Percentiles rank a stretch among this genome's conserved stretches.
phyloP scores from a whole-genome alignment of 2,329 filamentous ascomycete species.

The Achaetomium macrosporum region DNA sequence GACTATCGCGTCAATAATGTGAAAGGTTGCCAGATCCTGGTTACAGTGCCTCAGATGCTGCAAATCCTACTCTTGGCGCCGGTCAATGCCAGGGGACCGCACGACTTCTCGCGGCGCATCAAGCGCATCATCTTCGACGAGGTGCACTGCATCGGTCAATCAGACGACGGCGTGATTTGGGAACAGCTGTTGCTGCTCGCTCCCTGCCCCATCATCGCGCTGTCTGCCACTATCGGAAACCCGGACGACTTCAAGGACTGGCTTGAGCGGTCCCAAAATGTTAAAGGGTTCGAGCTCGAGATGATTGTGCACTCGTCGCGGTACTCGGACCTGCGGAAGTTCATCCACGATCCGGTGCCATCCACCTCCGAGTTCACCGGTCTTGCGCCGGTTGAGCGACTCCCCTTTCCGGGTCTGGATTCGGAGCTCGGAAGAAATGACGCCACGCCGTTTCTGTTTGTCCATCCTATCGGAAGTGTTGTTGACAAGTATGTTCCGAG shows the following conservation, averaged over 20 bases:
- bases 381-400: background rate
- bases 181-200: background rate
- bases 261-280: background rate
- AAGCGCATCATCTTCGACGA: background rate
- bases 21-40: background rate
- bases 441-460: background rate
- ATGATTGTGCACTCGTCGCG: background rate
- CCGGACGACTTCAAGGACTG: background rate
- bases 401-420: background rate
- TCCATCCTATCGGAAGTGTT: background rate
- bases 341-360: background rate
- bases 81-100: background rate
- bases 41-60: background rate
- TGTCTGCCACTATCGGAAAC: slow-evolving; percentile 1
- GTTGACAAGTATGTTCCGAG: slow-evolving; percentile 26
- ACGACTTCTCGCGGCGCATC: background rate
- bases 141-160: background rate
- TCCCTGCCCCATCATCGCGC: background rate
- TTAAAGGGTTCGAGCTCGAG: background rate
- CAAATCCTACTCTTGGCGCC: background rate
- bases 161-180: background rate
- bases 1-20: background rate
- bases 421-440: background rate
- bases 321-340: background rate
- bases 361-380: background rate